phyloP scores from a whole-genome alignment of 2,329 filamentous ascomycete genomes.

The Penicillium hesseltinei region DNA sequence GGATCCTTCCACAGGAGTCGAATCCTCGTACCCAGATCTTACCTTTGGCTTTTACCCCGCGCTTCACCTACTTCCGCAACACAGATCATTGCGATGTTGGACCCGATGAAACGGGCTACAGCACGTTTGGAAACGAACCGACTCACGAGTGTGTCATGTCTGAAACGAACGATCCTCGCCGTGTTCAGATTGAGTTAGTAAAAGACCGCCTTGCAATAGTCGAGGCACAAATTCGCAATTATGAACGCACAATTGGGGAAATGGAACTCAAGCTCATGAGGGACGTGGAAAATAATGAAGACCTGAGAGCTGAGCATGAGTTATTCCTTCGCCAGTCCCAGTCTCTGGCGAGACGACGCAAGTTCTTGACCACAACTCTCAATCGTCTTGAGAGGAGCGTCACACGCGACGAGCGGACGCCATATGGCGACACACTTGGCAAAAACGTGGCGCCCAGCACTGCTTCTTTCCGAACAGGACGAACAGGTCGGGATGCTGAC shows the following conservation, averaged over 20 bases:
- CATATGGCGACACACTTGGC: constrained; percentile 46
- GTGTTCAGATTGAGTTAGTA: constrained; percentile 83
- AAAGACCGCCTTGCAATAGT: constrained; percentile 76
- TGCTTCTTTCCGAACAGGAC: constrained; percentile 28
- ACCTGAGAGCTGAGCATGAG: constrained; percentile 46
- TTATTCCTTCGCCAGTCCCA: constrained; percentile 56
- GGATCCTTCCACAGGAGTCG: constrained; percentile 85
- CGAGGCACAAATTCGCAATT: constrained; percentile 71
- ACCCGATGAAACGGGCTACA: constrained; percentile 73
- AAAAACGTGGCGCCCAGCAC: constrained; percentile 21
- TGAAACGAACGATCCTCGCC: constrained; percentile 79
- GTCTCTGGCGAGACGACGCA: constrained; percentile 57
- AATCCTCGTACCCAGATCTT: constrained; percentile 94
- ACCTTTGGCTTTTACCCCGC: constrained; percentile 86
- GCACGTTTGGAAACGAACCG: constrained; percentile 87
- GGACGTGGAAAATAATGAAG: constrained; percentile 52
- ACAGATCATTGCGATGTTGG: constrained; percentile 83
- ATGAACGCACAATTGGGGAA: constrained; percentile 70
- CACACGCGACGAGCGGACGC: constrained; percentile 44
- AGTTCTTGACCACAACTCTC: constrained; percentile 59
- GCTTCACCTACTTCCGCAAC: constrained; percentile 95
- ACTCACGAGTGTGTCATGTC: constrained; percentile 97
- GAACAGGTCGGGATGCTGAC: constrained; percentile 35
- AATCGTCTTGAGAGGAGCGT: constrained; percentile 55
- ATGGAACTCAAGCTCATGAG: constrained; percentile 64